Evolutionary conservation across 1,284 basidiomycete genomes (phyloP), one percentile per base, ranked within the genome.

Genomic region (Sporisorium exsertum): DNA sequence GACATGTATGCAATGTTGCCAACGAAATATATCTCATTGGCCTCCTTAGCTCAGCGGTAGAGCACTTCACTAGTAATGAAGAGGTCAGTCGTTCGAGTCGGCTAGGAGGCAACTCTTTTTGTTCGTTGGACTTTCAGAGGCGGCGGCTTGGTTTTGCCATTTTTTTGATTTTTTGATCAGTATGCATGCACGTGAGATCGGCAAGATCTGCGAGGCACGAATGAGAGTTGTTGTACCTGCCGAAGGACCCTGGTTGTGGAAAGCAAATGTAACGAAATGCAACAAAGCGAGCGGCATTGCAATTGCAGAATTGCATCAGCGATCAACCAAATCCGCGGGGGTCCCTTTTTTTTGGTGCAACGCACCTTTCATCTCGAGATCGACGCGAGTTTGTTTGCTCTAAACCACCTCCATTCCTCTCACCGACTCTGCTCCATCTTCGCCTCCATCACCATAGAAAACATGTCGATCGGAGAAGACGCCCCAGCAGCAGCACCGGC

Each of bases 21-120:
- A n/a, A n/a, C n/a, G n/a, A n/a, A n/a, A n/a, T n/a, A n/a, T 32
- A 10, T 32, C 24, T 16, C n/a, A 16, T 27, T 43, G 18, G 73
- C 73, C 73, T 67, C 63, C 69, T 77, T 77, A 77, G 73, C 73
- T 77, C 73, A 77, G 73, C 65, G 73, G 73, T 77, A 77, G 73
- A 77, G 73, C 73, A 71, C 64, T 64, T 72, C 69, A 72, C 73
- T 76, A 76, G 73, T 76, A 76, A 72, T 71, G 65, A 71, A 64
- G 69, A 76, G 73, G 73, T 77, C 73, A 67, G 69, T 77, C 69
- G 73, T 77, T 77, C 73, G 65, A 77, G 63, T 72, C 73, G 69
- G 73, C 69, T 71, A 77, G 69, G 65, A 69, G 73, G 73, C 73
- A 77, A 15, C 20, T 35, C 20, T 53, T 64, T 64, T 64, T 52